phyloP scores from a whole-genome alignment of 768 basidiomycete genomes.

The Butyriboletus loyo region DNA sequence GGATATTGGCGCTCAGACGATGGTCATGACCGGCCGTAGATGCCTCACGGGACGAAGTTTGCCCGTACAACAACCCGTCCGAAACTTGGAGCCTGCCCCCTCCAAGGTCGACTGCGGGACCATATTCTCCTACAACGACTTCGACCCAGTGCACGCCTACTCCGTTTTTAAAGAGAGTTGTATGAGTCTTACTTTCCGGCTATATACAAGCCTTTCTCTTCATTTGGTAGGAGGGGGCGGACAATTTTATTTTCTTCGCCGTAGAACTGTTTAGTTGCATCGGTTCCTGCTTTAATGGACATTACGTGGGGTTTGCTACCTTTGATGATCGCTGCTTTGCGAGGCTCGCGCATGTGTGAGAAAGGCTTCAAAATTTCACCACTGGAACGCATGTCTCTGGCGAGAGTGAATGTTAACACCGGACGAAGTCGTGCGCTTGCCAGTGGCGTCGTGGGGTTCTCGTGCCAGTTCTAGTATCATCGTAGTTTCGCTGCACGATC shows the following conservation, averaged over 20 bases:
- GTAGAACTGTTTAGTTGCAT: background rate
- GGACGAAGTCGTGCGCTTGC: too few relatives aligned
- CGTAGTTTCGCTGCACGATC: too few relatives aligned
- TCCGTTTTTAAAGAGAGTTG: background rate
- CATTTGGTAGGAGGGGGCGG: background rate
- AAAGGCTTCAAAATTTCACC: too few relatives aligned
- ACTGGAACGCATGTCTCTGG: too few relatives aligned
- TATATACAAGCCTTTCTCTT: background rate
- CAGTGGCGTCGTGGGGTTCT: too few relatives aligned
- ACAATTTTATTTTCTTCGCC: background rate
- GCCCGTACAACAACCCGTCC: conserved; percentile 8
- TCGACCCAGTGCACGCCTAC: conserved; percentile 2
- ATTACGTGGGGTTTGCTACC: background rate
- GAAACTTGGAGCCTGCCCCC: conserved; percentile 6
- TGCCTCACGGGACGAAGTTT: background rate
- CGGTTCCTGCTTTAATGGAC: background rate
- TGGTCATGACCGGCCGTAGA: background rate
- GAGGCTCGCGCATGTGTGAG: background rate
- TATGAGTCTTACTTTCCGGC: background rate
- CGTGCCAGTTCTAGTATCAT: too few relatives aligned
- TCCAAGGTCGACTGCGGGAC: conserved; percentile 5
- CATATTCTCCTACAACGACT: conserved; percentile 3
- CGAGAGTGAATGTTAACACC: too few relatives aligned
- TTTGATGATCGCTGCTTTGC: background rate
- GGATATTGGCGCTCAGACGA: background rate